Base-by-base conservation (phyloP, 495 filamentous ascomycete genomes). In the Physcia stellaris region DNA sequence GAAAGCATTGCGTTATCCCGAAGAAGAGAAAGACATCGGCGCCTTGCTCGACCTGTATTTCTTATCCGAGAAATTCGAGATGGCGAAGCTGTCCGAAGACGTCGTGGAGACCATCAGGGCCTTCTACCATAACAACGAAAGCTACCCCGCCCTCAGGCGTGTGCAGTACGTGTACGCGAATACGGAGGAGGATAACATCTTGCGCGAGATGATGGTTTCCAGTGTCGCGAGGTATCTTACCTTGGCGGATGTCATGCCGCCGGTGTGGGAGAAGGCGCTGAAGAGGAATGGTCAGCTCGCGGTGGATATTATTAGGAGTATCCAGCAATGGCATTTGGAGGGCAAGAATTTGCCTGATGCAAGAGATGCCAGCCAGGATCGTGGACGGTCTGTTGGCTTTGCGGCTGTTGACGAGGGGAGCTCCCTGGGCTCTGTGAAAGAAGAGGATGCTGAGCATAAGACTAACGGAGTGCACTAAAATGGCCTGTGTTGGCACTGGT, bases 131-230 rank as follows among this genome's bases (percentile, higher is more conserved):
- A 52, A 56, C 37, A 54, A 53, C 10, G 53, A 60, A 23, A 59
- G 59, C 30, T 67, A 63, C 48, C 65, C 65, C 0, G 60, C 59
- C 4, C 41, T 68, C 29, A 46, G 65, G n/a, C 49, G 65, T 7
- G 64, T 68, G 49, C 65, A 68, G 43, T 68, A 67, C 38, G 52
- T 68, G 31, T 68, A 67, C 39, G 51, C 60, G 13, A 67, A 68
- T 41, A 67, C 65, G 6, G 52, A 57, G 29, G 42, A 54, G 10
- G 60, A 60, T n/a, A 58, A 52, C 15, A 48, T 56, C 32, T 61
- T 68, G 64, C 60, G 65, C n/a, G 49, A 58, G 35, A 53, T 68
- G 57, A 55, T 68, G 44, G 64, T 67, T 21, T 48, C 49, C 18
- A 46, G 47, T 35, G 55, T 66, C 2, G 65, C 64, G 24, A 36